These are phyloP conservation scores for Dispira parvispora DNA, from an alignment of 192 early-diverging fungal species.

Conservation along the genomic window DNA sequence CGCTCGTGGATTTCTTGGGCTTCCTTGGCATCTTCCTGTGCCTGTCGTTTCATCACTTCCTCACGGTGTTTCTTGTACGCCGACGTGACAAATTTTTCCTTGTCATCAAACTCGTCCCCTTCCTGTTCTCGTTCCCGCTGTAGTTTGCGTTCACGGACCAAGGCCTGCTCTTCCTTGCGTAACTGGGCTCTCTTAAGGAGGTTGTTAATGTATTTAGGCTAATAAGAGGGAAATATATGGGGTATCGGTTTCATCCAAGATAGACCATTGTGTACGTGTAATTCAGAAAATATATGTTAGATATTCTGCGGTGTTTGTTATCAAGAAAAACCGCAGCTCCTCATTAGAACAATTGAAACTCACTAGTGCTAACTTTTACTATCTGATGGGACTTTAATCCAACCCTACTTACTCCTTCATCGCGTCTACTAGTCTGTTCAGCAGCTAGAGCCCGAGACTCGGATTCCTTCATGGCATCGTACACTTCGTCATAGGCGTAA, in stretches of 20 bases:
- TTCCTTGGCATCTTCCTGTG: too few relatives aligned
- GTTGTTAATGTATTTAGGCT: not conserved
- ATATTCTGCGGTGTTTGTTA: not conserved
- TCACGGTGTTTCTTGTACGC: constrained; percentile 47
- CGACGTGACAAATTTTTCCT: constrained; percentile 65
- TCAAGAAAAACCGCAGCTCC: not conserved
- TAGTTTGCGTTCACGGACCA: constrained; percentile 22
- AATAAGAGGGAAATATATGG: not conserved
- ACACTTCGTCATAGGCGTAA: constrained; percentile 8
- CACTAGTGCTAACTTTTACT: not conserved
- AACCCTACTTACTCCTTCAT: not conserved
- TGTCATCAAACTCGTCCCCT: constrained; percentile 54
- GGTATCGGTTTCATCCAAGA: too few relatives aligned
- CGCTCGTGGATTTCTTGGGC: too few relatives aligned
- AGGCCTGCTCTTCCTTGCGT: not conserved
- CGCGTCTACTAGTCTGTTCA: not conserved
- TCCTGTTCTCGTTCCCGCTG: constrained; percentile 54
- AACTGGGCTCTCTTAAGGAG: not conserved
- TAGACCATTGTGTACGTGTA: not conserved
- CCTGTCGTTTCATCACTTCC: constrained; percentile 38
- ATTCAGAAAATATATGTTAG: not conserved
- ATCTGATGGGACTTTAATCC: not conserved
- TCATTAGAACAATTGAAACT: not conserved
- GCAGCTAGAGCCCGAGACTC: not conserved
- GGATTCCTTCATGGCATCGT: not conserved